phyloP scores from a whole-genome alignment of 140 eudicot species.

The Ambrosia hybrid region DNA sequence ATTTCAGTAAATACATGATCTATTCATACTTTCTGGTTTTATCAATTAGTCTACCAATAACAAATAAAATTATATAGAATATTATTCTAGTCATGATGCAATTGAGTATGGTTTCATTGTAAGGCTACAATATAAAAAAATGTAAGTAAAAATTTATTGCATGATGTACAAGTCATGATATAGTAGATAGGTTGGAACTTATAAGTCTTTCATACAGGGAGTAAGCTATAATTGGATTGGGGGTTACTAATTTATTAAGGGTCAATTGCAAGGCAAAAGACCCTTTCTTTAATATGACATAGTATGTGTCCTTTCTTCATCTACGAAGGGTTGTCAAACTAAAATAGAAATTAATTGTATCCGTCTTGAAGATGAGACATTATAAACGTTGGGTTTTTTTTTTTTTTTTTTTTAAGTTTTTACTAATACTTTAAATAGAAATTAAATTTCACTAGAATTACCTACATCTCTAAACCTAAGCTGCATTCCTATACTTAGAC shows the following conservation, averaged over 20 bases:
- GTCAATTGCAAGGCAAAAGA: slow-evolving; percentile 26
- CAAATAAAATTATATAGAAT: neutral
- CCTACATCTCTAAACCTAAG: neutral
- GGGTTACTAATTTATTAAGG: slow-evolving; percentile 25
- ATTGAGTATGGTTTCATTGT: neutral
- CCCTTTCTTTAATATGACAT: slow-evolving; percentile 13
- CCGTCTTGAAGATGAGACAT: neutral
- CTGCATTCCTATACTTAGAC: too few relatives aligned
- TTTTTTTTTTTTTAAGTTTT: neutral
- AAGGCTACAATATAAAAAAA: neutral
- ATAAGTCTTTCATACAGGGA: slow-evolving; percentile 7
- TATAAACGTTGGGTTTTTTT: neutral
- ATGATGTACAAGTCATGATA: neutral
- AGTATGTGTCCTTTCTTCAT: slow-evolving; percentile 23
- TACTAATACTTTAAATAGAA: neutral
- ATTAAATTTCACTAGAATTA: too few relatives aligned
- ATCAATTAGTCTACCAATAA: neutral
- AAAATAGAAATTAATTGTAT: neutral
- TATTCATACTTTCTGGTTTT: neutral
- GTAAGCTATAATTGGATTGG: neutral
- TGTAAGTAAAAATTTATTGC: neutral
- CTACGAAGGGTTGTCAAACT: slow-evolving; percentile 3
- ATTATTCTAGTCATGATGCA: neutral
- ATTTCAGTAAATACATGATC: neutral
- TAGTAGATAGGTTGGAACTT: neutral